Base-by-base conservation (phyloP, 805 yeast genomes). In the Lachancea meyersii region DNA sequence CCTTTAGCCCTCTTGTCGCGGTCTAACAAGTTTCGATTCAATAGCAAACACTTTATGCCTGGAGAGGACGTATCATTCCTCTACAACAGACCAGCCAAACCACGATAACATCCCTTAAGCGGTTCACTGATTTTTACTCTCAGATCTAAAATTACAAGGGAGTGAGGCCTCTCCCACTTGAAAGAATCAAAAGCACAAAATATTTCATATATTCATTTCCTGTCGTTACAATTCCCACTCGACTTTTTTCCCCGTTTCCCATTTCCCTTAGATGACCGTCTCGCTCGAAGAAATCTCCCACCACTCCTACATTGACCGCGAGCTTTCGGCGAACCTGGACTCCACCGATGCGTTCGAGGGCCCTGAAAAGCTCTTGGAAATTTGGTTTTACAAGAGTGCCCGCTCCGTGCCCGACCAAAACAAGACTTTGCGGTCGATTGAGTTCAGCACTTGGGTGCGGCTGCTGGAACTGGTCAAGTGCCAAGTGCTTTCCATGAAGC, bases 291-390 rank as follows among this genome's bases (percentile, higher is more conserved):
- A 56, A 40, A 35, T 60, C 22, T 57, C 61, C 17, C 66, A 68
- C 44, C 75, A 71, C 53, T 59, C 73, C 17, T 79, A 72, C 58
- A 79, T 87, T 54, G 89, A 89, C 64, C 91, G 83, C 62, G 86
- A 82, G 47, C 70, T 86, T 38, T 82, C 95, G 7, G 80, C 79
- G 35, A 74, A 76, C 47, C 70, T 89, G 49, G 97, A 89, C 67
- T 88, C 96, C 16, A 73, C 95, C 11, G 83, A 79, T 58, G 96
- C 97, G 2, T 91, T 91, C 60, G 97, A 91, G 69, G 97, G 98
- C 5, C 97, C 98, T 24, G 97, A 91, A 64, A 93, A 91, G 64
- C 71, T 91, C 44, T 70, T 93, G 32, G 96, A 91, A 61, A 71
- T 91, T 45, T 89, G 96, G 96, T 80, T 88, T 60, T 79, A 80